Conservation (phyloP, 225 moss, liverwort and hornwort species). For the Rhytidiadelphus loreus region DNA sequence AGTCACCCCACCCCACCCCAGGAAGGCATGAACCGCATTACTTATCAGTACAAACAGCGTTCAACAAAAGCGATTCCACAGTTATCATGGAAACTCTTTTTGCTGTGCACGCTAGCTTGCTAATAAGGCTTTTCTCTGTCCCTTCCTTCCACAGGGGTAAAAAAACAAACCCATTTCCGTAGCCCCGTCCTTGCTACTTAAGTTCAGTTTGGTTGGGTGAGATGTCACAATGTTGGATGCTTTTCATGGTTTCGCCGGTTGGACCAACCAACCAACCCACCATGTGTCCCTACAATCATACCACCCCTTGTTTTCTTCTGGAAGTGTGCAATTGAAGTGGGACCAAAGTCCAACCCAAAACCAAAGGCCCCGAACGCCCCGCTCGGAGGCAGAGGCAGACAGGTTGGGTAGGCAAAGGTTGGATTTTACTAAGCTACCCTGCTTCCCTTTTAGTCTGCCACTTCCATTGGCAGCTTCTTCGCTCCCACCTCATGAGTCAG, state of each 20-base stretch:
- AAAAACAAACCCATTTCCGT: background rate
- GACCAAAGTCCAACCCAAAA: background rate
- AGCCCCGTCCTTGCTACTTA: background rate
- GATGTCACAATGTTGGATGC: background rate
- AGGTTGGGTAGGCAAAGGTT: background rate
- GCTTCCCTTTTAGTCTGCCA: too few species aligned
- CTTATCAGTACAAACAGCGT: too few species aligned
- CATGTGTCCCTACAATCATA: background rate
- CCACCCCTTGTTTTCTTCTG: background rate
- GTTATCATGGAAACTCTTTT: background rate
- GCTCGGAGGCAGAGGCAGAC: background rate
- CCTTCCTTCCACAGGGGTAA: background rate
- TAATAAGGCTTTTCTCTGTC: background rate
- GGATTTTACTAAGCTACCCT: background rate
- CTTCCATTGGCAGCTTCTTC: background rate
- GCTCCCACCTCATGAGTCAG: too few species aligned
- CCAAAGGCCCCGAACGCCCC: background rate
- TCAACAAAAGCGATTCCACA: background rate
- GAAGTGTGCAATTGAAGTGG: background rate
- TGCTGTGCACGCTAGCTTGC: background rate
- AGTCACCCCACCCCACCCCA: background rate
- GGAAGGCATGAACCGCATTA: background rate
- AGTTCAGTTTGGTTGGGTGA: background rate
- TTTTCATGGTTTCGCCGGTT: background rate
- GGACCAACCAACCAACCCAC: background rate